phyloP scores from a whole-genome alignment of 495 filamentous ascomycete species.

The Penicillium cinerascens region DNA sequence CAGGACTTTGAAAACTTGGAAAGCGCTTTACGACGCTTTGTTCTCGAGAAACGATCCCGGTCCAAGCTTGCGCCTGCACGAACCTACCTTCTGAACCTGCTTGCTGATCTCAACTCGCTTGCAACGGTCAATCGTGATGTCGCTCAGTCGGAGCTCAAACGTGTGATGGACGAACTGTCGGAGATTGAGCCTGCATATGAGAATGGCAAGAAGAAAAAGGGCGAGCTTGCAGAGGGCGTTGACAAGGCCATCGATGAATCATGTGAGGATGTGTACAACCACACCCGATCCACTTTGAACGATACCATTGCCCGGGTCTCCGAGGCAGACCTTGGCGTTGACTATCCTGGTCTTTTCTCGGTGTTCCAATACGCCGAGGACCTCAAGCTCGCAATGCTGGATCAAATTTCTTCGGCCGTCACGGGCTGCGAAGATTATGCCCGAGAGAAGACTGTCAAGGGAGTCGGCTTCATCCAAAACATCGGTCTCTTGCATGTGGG shows the following conservation, averaged over 20 bases:
- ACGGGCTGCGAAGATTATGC: conserved; percentile 79
- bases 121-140: conserved; percentile 86
- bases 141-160: conserved; percentile 79
- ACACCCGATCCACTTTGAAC: conserved; percentile 71
- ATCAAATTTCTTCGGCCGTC: conserved; percentile 77
- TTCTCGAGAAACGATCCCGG: conserved; percentile 90
- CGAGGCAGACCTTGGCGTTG: conserved; percentile 70
- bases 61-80: conserved; percentile 95
- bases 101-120: conserved; percentile 77
- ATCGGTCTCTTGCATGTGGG: conserved; percentile 87
- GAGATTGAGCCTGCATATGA: conserved; percentile 84
- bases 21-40: conserved; percentile 83
- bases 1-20: conserved; percentile 88
- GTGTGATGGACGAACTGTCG: conserved; percentile 73
- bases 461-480: conserved; percentile 84
- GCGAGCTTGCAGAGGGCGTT: conserved; percentile 77
- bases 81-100: conserved; percentile 92
- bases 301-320: conserved; percentile 71
- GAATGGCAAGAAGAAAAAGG: conserved; percentile 73
- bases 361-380: conserved; percentile 94
- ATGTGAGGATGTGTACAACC: conserved; percentile 76
- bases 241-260: conserved; percentile 80
- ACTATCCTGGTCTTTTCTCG: conserved; percentile 79
- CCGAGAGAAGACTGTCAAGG: conserved; percentile 67
- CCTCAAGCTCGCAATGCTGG: conserved; percentile 84